Evolutionary conservation across 2,329 filamentous ascomycete genomes (phyloP), one percentile per base, ranked within the genome.

Genomic region (Lasiodiplodia sp.): DNA sequence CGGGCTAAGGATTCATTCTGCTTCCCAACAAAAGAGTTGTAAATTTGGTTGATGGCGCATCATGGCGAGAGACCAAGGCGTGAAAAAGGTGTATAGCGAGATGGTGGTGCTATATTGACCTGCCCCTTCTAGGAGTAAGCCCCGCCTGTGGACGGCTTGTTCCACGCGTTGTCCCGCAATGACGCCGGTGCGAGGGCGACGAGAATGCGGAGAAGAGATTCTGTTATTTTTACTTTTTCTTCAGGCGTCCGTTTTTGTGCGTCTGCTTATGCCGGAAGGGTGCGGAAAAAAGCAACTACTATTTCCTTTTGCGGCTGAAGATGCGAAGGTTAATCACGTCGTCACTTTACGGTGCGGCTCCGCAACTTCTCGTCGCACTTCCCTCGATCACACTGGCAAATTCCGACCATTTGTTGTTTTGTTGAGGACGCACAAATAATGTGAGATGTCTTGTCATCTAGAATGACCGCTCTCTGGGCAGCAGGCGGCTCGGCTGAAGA

Each of bases 91-190:
- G 11, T 16, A 56, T 14, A 44, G 58, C 16, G 28, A 63, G 23
- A 63, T 40, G 37, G 49, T 55, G 16, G 38, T 44, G 58, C 18
- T 49, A 63, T 63, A 51, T 63, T 21, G 40, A 63, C 58, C 58
- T 23, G 47, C 58, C 58, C 10, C 16, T 63, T 51, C 23, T 7
- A 23, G 58, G 14, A 63, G 5, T 25, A 11, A n/a, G 16, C 58
- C 28, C 58, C 40, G 58, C n/a, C 18, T 11, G 28, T 51, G 58
- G 40, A 51, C 58, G 44, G 58, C 58, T 63, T 49, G 6, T 63
- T 51, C 58, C 40, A 34, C 12, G 18, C 18, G 18, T 21, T 7
- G 6, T 8, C 40, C 18, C 40, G 52, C 28, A 56, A 28, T 37
- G 16, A 21, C 18, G 53, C 16, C 18, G 16, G 53, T 31, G 28